These are phyloP conservation scores for Cystobasidium onofrii DNA, from an alignment of 768 basidiomycete genomes.

Conservation along the genomic window DNA sequence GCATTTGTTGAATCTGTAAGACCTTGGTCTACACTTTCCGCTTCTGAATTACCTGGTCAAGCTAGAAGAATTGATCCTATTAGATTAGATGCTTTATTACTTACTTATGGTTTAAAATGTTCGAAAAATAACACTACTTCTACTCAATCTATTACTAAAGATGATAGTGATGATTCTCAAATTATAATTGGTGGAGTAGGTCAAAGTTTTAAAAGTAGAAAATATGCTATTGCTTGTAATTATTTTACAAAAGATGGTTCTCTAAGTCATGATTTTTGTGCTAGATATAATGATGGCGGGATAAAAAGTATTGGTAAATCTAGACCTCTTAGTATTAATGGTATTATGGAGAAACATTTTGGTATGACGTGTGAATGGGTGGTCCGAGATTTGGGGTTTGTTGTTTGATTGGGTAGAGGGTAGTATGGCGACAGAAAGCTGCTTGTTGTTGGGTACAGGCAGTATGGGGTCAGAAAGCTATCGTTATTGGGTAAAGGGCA, in stretches of 20 bases:
- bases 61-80: background rate
- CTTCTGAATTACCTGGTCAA: background rate
- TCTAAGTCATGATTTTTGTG: background rate
- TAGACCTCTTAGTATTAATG: slow-evolving; percentile 15
- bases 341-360: slow-evolving; percentile 16
- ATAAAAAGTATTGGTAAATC: background rate
- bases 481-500: too few relatives aligned
- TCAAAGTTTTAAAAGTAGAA: background rate
- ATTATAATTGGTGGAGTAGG: slow-evolving; percentile 26
- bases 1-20: slow-evolving; percentile 2
- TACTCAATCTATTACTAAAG: background rate
- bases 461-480: too few relatives aligned
- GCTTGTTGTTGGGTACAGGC: too few relatives aligned
- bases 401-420: too few relatives aligned
- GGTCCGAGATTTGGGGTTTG: background rate
- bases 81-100: background rate
- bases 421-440: too few relatives aligned
- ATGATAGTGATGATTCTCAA: background rate
- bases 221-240: slow-evolving; percentile 21
- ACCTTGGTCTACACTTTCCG: background rate
- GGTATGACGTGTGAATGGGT: slow-evolving; percentile 17
- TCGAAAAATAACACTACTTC: background rate
- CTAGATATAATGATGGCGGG: slow-evolving; percentile 21
- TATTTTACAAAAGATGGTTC: background rate
- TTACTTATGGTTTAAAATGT: background rate